Base-by-base conservation (phyloP, 2,329 filamentous ascomycete genomes). In the Diaporthe ilicicola region DNA sequence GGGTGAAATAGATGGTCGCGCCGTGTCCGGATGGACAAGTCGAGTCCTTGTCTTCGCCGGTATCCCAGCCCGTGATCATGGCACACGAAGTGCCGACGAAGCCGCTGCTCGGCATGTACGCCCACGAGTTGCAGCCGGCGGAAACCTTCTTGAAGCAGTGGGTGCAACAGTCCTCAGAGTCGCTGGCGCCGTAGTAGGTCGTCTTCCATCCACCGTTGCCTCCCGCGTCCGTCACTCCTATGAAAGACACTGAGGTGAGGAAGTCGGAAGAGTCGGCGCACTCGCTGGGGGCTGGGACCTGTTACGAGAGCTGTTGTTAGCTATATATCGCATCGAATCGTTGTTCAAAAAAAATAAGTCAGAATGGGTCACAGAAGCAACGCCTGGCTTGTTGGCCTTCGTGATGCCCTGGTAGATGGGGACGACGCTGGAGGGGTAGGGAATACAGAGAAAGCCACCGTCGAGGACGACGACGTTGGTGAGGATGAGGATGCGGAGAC, bases 81-180 rank as follows among this genome's bases (percentile, higher is more conserved):
- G 44, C 65, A 37, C 71, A 73, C 9, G 69, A 27, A 3, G 71
- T 70, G 12, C 65, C 59, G 12, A 67, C 24, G 69, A 71, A 44
- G 29, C 61, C 69, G 2, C 22, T n/a, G 2, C 42, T 59, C 2
- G 70, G 70, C 53, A 59, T 61, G 24, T 62, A 73, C 3, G 64
- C 44, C 71, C 71, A 73, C 3, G 69, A 54, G 44, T 73, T 54
- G 46, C 71, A 73, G 29, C 71, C 71, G 2, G 56, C 34, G 1
- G 61, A n/a, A 10, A 64, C 46, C 2, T 42, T n/a, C n/a, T 44
- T 48, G 51, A 54, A 71, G 59, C 71, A 73, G n/a, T 62, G 42
- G 3, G 56, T 10, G 29, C 71, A 73, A 64, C 71, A 73, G 22
- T 42, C 51, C 10, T 24, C 54, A 3, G 71, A 53, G 27, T 69